These are phyloP conservation scores for Bullera alba DNA, from an alignment of 768 basidiomycete genomes.

Conservation along the genomic window DNA sequence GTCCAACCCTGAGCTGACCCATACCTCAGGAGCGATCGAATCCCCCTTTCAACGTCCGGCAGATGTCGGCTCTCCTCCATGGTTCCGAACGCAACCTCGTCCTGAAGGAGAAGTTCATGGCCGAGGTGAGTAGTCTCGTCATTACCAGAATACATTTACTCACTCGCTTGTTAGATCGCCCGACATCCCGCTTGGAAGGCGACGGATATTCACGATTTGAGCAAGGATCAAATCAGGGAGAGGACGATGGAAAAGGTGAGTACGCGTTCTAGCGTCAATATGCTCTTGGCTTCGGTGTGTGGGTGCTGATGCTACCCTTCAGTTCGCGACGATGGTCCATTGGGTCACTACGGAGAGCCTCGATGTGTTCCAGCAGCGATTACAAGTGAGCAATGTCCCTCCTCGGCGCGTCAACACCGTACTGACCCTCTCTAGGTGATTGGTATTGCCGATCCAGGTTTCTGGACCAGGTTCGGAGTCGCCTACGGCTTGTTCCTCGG, in stretches of 20 bases:
- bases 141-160: neutral
- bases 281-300: neutral
- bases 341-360: slow-evolving; percentile 48
- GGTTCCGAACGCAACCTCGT: slow-evolving; percentile 42
- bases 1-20: neutral
- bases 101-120: slow-evolving; percentile 46
- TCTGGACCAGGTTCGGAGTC: slow-evolving; percentile 49
- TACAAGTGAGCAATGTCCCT: slow-evolving; percentile 43
- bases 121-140: slow-evolving; percentile 26
- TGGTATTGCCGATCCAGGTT: slow-evolving; percentile 47
- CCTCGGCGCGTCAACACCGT: neutral
- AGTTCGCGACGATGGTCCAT: slow-evolving; percentile 47
- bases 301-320: neutral
- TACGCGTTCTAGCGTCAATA: neutral
- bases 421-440: slow-evolving; percentile 25
- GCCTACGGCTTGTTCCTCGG: slow-evolving; percentile 47
- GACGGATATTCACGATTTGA: slow-evolving; percentile 47
- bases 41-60: slow-evolving; percentile 41
- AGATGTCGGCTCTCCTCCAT: slow-evolving; percentile 44
- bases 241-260: slow-evolving; percentile 48
- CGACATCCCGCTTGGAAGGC: slow-evolving; percentile 48
- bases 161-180: slow-evolving; percentile 32
- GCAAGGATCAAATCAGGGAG: slow-evolving; percentile 44
- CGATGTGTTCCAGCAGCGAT: slow-evolving; percentile 46
- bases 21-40: slow-evolving; percentile 37